Percentiles rank a stretch among this genome's conserved stretches.
Conservation (phyloP, 805 yeast genomes). For the Clavispora vitiphila region DNA sequence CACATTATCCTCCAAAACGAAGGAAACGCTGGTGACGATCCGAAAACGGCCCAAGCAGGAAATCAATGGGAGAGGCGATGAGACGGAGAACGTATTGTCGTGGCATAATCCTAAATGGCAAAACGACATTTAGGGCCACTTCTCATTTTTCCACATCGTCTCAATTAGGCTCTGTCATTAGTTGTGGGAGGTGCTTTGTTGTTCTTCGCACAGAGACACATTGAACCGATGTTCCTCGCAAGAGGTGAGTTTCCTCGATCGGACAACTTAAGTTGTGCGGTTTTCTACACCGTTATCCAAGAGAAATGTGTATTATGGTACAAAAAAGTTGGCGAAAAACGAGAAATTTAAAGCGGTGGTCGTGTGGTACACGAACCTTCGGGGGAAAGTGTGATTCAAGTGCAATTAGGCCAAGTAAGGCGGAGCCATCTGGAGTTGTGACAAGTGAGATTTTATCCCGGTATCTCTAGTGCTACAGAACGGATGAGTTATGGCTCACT, state of each 20-base stretch:
- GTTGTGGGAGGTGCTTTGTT: constrained; percentile 3
- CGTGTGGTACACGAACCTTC: no score
- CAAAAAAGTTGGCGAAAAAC: neutral
- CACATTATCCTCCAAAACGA: constrained; percentile 1
- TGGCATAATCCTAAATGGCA: neutral
- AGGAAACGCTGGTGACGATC: neutral
- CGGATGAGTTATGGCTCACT: no score
- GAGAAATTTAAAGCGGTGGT: neutral
- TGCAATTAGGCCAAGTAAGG: no score
- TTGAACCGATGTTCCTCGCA: constrained; percentile 38
- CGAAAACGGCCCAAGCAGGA: neutral
- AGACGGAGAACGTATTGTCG: neutral
- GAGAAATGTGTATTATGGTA: neutral
- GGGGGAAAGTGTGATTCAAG: no score
- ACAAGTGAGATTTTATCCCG: no score
- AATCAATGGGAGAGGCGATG: neutral
- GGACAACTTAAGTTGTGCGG: constrained; percentile 47
- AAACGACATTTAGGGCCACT: neutral
- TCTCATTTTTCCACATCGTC: neutral
- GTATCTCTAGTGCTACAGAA: no score
- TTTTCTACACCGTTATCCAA: neutral
- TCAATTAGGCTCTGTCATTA: neutral
- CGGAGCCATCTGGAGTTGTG: no score
- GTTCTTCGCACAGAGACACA: constrained; percentile 46
- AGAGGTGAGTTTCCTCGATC: constrained; percentile 27